phyloP scores from a whole-genome alignment of 495 filamentous ascomycete species.

The Aspergillus funiculosus region DNA sequence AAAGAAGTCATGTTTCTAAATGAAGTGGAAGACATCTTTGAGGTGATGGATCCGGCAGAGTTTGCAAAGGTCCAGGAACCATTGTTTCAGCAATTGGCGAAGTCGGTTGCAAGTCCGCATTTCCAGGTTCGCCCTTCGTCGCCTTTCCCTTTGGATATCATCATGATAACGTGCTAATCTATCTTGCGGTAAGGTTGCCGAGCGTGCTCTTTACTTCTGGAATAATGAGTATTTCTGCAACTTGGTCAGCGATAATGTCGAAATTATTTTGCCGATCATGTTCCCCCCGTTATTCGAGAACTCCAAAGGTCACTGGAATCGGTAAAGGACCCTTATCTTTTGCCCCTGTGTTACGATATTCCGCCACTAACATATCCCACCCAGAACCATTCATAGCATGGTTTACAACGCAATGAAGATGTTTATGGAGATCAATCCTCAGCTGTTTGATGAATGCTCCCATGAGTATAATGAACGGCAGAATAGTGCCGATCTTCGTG shows the following conservation, averaged over 20 bases:
- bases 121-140: slow-evolving; percentile 67
- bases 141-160: background rate
- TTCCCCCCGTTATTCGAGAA: slow-evolving; percentile 98
- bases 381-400: slow-evolving; percentile 99
- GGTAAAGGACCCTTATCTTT: slow-evolving; percentile 46
- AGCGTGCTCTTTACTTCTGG: slow-evolving; percentile 98
- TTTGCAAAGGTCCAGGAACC: slow-evolving; percentile 98
- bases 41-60: slow-evolving; percentile 98
- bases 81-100: slow-evolving; percentile 92
- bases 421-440: slow-evolving; percentile 99
- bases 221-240: slow-evolving; percentile 99
- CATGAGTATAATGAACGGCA: slow-evolving; percentile 97
- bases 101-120: slow-evolving; percentile 96
- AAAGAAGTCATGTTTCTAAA: slow-evolving; percentile 99
- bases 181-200: slow-evolving; percentile 63
- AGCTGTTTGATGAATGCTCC: slow-evolving; percentile 97
- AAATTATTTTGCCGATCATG: slow-evolving; percentile 98
- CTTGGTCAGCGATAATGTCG: slow-evolving; percentile 96
- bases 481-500: slow-evolving; percentile 73
- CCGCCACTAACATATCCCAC: slow-evolving; percentile 15
- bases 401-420: slow-evolving; percentile 99
- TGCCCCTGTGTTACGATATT: background rate
- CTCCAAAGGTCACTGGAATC: slow-evolving; percentile 98
- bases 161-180: background rate
- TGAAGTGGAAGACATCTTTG: slow-evolving; percentile 98